phyloP scores from a whole-genome alignment of 78 protist genomes.

The Speleostelium caveatum region DNA sequence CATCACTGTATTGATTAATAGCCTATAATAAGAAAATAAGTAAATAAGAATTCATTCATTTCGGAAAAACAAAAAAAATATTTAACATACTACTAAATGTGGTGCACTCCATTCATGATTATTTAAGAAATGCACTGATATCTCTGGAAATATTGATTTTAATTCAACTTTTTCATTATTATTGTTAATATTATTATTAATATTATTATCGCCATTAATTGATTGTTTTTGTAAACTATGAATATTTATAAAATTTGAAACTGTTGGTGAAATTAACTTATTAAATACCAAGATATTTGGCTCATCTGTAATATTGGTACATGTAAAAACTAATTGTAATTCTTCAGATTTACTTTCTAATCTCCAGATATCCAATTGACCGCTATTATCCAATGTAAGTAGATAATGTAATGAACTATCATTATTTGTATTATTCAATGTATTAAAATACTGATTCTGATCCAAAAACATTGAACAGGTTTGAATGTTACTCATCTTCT shows the following conservation, averaged over 20 bases:
- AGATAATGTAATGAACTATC: neutral
- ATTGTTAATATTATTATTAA: neutral
- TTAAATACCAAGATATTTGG: no score
- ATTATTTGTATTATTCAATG: slow-evolving; percentile 1
- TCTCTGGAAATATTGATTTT: slow-evolving; percentile 30
- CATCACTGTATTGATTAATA: slow-evolving; percentile 38
- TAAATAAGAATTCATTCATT: no score
- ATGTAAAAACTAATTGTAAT: no score
- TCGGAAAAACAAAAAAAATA: no score
- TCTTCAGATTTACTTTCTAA: slow-evolving; percentile 16
- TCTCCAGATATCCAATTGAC: slow-evolving; percentile 30
- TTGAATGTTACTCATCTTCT: neutral
- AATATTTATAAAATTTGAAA: no score
- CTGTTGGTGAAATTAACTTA: no score
- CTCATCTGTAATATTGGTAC: no score
- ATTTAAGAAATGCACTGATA: slow-evolving; percentile 26
- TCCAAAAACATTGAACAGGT: slow-evolving; percentile 54
- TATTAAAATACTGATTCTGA: neutral
- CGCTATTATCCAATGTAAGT: neutral
- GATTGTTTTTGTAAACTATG: no score
- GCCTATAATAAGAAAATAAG: slow-evolving; percentile 3
- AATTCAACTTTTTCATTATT: neutral
- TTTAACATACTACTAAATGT: slow-evolving; percentile 6
- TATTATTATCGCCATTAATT: no score
- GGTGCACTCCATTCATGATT: neutral